These are phyloP conservation scores for Puya raimondii DNA, from an alignment of 176 grass and related monocot species.

Conservation along the genomic window DNA sequence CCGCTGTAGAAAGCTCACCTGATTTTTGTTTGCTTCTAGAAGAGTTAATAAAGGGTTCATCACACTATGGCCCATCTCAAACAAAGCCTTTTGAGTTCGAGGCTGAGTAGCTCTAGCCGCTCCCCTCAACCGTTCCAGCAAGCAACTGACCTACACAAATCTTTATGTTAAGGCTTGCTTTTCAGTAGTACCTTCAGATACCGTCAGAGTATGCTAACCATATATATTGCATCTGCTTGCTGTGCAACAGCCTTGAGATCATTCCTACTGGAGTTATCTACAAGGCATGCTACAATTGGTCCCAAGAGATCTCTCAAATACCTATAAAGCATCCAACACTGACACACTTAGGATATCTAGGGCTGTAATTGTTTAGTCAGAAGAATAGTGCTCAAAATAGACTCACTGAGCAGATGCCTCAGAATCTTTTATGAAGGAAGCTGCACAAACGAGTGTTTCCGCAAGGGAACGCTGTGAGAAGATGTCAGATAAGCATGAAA, in stretches of 20 bases:
- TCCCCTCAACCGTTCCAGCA: constrained; percentile 91
- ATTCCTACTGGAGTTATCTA: constrained; percentile 72
- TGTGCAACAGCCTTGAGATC: constrained; percentile 89
- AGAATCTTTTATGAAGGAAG: constrained; percentile 81
- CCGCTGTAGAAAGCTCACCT: constrained; percentile 33
- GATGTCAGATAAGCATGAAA: constrained; percentile 22
- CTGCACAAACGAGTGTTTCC: constrained; percentile 88
- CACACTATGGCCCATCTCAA: constrained; percentile 76
- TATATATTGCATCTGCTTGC: constrained; percentile 76
- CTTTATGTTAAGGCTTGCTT: background rate
- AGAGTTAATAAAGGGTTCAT: constrained; percentile 89
- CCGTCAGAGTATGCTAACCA: constrained; percentile 39
- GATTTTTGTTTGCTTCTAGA: constrained; percentile 84
- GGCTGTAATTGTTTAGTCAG: constrained; percentile 4
- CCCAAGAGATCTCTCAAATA: constrained; percentile 95
- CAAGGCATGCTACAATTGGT: constrained; percentile 63
- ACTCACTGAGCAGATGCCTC: constrained; percentile 79
- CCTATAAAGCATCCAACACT: constrained; percentile 34
- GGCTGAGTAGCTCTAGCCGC: constrained; percentile 89
- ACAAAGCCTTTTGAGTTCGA: constrained; percentile 82
- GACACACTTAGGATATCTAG: constrained; percentile 15
- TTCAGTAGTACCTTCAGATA: background rate
- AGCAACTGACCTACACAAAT: constrained; percentile 68
- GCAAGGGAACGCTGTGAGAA: constrained; percentile 78
- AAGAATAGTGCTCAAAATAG: constrained; percentile 30